Evolutionary conservation across 148 eudicot species (phyloP), one percentile per base, ranked within the genome.

Genomic region (Cornus kousa): DNA sequence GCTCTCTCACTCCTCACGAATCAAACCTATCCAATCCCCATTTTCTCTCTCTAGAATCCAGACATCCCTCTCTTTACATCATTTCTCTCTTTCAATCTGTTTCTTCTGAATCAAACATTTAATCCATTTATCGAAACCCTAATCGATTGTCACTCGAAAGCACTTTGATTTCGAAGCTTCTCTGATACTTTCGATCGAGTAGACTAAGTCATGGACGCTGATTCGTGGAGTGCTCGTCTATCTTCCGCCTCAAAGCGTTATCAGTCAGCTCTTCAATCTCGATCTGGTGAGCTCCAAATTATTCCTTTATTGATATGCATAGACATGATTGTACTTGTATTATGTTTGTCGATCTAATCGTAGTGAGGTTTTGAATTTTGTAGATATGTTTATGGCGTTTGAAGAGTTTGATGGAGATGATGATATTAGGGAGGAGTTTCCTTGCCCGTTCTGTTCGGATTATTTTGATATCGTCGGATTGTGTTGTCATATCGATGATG

Each of bases 401-500:
- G 94, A 91, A 78, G 97, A 91, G 60, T 69, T 89, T 71, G 97
- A 91, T 11, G 87, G 84, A 39, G 91, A 91, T 83, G 97, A 91
- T 83, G 93, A 91, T 81, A 85, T 87, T 67, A 85, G 87, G 81
- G 92, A 90, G 85, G 97, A 91, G 83, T 93, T 82, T 80, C 88
- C 88, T 0, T 93, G 97, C 83, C 94, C 93, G 2, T 91, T 91
- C 79, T 93, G 94, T 78, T 73, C 87, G 0, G 93, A 90, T 66
- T 86, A 84, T 85, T 93, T 82, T 23, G 97, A 93, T 66, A 91
- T 93, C 32, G 87, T 93, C 70, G 97, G 97, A 19, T 73, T 93
- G 32, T 93, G 97, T 80, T 90, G 94, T 80, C 97, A 93, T 83
- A 89, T 93, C 67, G 97, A 93, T 53, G 94, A 93, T 24, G 94